These are phyloP conservation scores for Ogataea nitratoaversa DNA, from an alignment of 805 yeast species.

Conservation along the genomic window DNA sequence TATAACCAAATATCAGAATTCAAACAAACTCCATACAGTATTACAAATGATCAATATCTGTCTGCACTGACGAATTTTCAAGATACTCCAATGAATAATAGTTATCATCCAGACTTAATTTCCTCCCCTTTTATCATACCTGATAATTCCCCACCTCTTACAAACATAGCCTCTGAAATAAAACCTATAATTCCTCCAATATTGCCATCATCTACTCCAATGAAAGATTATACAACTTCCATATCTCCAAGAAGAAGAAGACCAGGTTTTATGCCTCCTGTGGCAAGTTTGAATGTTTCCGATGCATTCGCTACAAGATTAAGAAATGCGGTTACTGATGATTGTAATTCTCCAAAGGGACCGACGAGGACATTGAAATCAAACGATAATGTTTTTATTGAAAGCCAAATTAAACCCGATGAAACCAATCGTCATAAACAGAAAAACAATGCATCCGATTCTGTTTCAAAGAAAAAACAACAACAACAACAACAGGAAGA, in stretches of 20 bases:
- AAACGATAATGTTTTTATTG: not conserved
- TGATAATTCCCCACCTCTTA: slow-evolving; percentile 3
- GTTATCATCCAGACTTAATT: not conserved
- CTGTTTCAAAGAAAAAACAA: too few relatives aligned
- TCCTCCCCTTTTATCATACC: slow-evolving; percentile 4
- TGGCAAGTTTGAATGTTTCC: slow-evolving; percentile 7
- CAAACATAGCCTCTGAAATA: not conserved
- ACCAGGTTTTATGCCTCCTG: slow-evolving; percentile 8
- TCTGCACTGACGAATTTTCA: not conserved
- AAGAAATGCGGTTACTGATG: not conserved
- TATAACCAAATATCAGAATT: not conserved
- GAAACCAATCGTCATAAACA: too few relatives aligned
- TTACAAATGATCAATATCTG: not conserved
- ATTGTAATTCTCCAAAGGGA: slow-evolving; percentile 5
- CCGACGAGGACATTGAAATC: slow-evolving; percentile 7
- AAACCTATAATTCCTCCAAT: slow-evolving; percentile 11
- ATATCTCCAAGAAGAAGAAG: slow-evolving; percentile 2
- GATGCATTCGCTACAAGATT: slow-evolving; percentile 14
- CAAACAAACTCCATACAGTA: not conserved
- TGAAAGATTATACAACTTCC: slow-evolving; percentile 7
- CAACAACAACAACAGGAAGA: too few relatives aligned
- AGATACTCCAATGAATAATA: not conserved
- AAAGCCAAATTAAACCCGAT: too few relatives aligned
- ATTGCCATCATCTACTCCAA: slow-evolving; percentile 16
- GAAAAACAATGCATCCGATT: too few relatives aligned